Evolutionary conservation across 768 basidiomycete genomes (phyloP).

Genomic region (Tulasnella sp.): DNA sequence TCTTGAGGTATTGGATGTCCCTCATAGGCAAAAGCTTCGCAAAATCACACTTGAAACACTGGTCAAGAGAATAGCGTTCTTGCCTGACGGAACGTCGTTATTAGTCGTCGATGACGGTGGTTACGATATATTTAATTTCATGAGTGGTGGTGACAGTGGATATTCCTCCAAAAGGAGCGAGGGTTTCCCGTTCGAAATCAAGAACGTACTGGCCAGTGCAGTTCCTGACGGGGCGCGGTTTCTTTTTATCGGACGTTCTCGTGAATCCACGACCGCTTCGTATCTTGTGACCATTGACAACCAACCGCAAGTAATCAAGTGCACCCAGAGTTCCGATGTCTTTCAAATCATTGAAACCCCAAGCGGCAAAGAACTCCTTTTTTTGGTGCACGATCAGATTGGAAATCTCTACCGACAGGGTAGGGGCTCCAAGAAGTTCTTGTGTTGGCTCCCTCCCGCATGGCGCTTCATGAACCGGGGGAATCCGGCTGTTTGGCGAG

Average conservation of each 20-base stretch:
- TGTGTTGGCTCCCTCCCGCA: neutral
- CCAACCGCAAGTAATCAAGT: neutral
- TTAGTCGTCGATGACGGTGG: neutral
- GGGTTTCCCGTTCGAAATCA: too few species aligned
- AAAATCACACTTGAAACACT: neutral
- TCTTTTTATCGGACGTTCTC: too few species aligned
- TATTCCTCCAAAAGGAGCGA: too few species aligned
- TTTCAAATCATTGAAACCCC: neutral
- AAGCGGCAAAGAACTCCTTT: neutral
- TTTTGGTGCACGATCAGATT: neutral
- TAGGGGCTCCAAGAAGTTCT: neutral
- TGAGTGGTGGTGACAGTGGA: neutral
- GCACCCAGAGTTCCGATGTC: neutral
- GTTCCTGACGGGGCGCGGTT: too few species aligned
- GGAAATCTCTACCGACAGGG: neutral
- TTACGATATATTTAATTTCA: neutral
- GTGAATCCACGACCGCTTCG: too few species aligned
- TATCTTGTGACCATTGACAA: neutral
- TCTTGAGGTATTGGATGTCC: neutral
- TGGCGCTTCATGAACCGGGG: neutral
- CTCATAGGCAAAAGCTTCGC: neutral
- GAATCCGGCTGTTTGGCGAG: neutral
- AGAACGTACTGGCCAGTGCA: too few species aligned
- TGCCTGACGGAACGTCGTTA: neutral
- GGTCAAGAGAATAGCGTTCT: neutral